phyloP scores from a whole-genome alignment of 768 basidiomycete species.

The Panellus pusillus region DNA sequence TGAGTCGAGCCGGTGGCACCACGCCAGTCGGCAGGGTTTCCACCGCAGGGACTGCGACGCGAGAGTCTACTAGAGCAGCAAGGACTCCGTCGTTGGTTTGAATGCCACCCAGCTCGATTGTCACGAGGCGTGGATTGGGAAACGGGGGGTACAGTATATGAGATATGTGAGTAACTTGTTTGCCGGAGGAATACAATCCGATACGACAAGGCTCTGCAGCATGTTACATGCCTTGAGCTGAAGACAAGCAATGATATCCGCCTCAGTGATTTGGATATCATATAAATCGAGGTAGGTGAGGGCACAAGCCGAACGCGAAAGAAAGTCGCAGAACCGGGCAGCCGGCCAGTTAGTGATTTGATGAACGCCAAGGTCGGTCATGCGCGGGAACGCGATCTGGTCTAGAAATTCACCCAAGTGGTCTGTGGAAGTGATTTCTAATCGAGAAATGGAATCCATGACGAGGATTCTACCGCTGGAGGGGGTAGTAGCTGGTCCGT shows the following conservation, averaged over 20 bases:
- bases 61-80: conserved; percentile 7
- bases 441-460: not conserved
- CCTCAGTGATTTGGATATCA: conserved; percentile 2
- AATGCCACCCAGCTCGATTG: not conserved
- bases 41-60: not conserved
- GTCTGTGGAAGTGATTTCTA: conserved; percentile 2
- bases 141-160: not conserved
- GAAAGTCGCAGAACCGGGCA: conserved; percentile 1
- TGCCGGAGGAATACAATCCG: not conserved
- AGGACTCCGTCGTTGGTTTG: conserved; percentile 1
- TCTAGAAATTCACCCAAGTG: conserved; percentile 9
- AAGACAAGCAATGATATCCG: conserved; percentile 3
- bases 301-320: conserved; percentile 13
- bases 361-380: not conserved
- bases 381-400: conserved; percentile 1
- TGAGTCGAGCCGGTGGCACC: not conserved
- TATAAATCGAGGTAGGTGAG: not conserved
- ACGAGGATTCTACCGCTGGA: conserved; percentile 1
- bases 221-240: conserved; percentile 1
- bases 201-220: not conserved
- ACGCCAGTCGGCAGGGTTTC: not conserved
- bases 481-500: conserved; percentile 2
- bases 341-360: conserved; percentile 5
- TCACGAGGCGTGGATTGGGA: not conserved
- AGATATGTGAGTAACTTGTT: conserved; percentile 4